These are phyloP conservation scores for Polyplosphaeria fusca DNA, from an alignment of 495 filamentous ascomycete genomes.

Conservation along the genomic window DNA sequence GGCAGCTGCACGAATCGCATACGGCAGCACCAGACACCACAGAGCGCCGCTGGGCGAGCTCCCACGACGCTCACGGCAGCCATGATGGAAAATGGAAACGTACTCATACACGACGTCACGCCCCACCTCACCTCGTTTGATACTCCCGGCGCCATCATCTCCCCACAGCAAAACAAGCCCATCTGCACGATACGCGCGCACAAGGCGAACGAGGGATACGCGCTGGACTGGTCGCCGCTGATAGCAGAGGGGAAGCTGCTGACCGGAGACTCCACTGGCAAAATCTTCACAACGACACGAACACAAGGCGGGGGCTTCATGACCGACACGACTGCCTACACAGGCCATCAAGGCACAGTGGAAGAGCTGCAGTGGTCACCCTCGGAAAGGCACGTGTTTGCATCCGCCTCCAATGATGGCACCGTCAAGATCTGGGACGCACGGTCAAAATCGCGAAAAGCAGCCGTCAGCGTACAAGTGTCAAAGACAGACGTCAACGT, in stretches of 20 bases:
- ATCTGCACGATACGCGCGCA: slow-evolving; percentile 84
- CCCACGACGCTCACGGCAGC: slow-evolving; percentile 81
- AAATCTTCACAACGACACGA: slow-evolving; percentile 81
- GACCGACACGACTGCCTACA: slow-evolving; percentile 74
- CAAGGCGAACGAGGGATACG: slow-evolving; percentile 82
- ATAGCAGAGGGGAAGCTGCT: slow-evolving; percentile 75
- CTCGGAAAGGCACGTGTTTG: slow-evolving; percentile 84
- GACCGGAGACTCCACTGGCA: slow-evolving; percentile 85
- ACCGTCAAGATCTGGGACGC: slow-evolving; percentile 95
- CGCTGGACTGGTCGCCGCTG: slow-evolving; percentile 86
- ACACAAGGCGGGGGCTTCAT: slow-evolving; percentile 85
- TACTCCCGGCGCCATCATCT: slow-evolving; percentile 73
- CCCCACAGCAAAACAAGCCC: slow-evolving; percentile 78
- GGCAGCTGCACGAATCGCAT: slow-evolving; percentile 88
- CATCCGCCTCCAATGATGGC: slow-evolving; percentile 87
- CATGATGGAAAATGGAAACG: slow-evolving; percentile 82
- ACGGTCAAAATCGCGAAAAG: slow-evolving; percentile 78
- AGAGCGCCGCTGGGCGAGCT: slow-evolving; percentile 63
- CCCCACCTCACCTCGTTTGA: slow-evolving; percentile 84
- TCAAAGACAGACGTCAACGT: slow-evolving; percentile 90
- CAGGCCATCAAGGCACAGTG: slow-evolving; percentile 76
- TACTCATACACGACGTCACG: slow-evolving; percentile 91
- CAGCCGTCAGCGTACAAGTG: slow-evolving; percentile 79
- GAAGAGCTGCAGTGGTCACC: slow-evolving; percentile 98
- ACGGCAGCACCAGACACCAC: slow-evolving; percentile 71